Evolutionary conservation across 331 rosid genomes (phyloP), one percentile per base, ranked within the genome.

Genomic region (Malus hybrid): DNA sequence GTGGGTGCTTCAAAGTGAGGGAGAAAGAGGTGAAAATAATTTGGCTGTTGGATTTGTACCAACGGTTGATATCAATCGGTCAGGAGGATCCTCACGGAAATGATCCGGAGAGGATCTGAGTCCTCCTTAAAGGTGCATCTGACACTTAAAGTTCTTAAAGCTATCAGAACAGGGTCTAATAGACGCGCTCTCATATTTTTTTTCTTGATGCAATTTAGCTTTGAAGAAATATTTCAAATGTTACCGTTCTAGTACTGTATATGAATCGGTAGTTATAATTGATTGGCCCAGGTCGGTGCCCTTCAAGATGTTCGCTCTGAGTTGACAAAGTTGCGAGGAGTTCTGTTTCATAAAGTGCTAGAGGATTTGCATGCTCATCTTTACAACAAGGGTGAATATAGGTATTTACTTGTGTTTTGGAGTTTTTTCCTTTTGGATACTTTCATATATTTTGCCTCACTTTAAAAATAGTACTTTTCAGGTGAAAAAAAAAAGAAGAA

Each of bases 261-360:
- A 59, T 83, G 76, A 65, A 67, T 46, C 12, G 79, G 61, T 83
- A 74, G 71, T 77, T 76, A 73, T 79, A 36, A 36, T 54, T 74
- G 36, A 18, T 67, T 80, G 83, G 55, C 73, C 73, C 73, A 95
- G 99, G 99, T 95, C 80, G 99, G 99, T 72, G 98, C 98, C 6
- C 97, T 95, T 84, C 99, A 90, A 89, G 99, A 95, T 85, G 98
- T 95, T 67, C 93, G 99, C 72, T 88, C 98, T 8, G 99, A 95
- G 84, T 84, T 95, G 86, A 84, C 97, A 6, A 95, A 95, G 87
- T 78, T 95, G 72, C 84, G 97, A 22, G 99, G 97, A 79, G 92
- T 90, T 76, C 87, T 95, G 65, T 95, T 95, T 81, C 88, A 85
- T 85, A 90, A 86, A 85, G 80, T 95, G 80, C 82, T 95, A 83